Conservation (phyloP, 371 early-diverging fungal species). For the Batkoa obscura region DNA sequence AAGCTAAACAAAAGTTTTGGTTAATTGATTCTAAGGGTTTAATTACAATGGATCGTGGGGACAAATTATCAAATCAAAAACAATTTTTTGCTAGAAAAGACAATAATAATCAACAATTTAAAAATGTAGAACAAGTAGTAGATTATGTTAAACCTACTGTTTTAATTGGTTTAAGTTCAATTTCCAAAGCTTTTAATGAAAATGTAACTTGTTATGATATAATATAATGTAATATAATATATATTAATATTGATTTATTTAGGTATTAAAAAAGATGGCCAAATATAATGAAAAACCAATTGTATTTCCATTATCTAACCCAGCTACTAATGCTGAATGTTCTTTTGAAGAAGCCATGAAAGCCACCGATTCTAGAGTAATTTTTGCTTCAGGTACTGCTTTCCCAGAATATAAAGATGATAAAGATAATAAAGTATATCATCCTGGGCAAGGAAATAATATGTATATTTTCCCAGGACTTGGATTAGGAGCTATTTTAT, state of each 20-base stretch:
- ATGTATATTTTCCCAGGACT: constrained; percentile 84
- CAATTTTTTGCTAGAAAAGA: constrained; percentile 56
- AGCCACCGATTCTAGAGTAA: constrained; percentile 49
- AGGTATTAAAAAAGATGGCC: constrained; percentile 36
- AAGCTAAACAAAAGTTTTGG: constrained; percentile 60
- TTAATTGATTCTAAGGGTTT: constrained; percentile 73
- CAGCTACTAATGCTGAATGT: constrained; percentile 72
- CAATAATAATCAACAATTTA: constrained; percentile 48
- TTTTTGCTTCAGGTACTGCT: constrained; percentile 85
- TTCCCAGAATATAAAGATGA: constrained; percentile 58
- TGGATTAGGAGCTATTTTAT: constrained; percentile 61
- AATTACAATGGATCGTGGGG: constrained; percentile 65
- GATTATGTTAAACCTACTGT: constrained; percentile 57
- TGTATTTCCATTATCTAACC: constrained; percentile 85
- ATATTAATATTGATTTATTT: neutral
- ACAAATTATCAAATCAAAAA: constrained; percentile 64
- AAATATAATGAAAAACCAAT: constrained; percentile 60
- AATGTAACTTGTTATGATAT: constrained; percentile 13
- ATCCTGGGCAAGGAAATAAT: constrained; percentile 85
- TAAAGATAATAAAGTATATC: constrained; percentile 21
- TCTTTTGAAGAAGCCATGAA: constrained; percentile 75
- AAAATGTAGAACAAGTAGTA: constrained; percentile 40
- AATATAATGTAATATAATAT: neutral
- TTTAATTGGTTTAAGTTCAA: constrained; percentile 66
- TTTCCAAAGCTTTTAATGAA: constrained; percentile 46